Conservation (phyloP, 345 rosid genomes). For the Aquilaria sinensis region DNA sequence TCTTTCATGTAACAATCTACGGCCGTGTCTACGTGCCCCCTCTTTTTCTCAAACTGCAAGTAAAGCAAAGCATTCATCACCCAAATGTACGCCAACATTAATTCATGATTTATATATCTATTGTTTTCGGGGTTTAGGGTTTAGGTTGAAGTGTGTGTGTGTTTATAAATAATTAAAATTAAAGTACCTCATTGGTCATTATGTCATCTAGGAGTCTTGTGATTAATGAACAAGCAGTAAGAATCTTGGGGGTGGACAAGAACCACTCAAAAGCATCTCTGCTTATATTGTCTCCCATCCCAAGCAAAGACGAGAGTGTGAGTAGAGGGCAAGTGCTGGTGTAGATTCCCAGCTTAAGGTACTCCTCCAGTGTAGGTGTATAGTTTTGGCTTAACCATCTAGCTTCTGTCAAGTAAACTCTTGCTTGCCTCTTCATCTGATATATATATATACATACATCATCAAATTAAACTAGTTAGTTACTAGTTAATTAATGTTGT, state of each 20-base stretch:
- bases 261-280: background rate
- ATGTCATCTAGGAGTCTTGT: slow-evolving; percentile 24
- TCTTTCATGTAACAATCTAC: slow-evolving; percentile 7
- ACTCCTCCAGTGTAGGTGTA: background rate
- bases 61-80: background rate
- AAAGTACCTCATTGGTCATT: slow-evolving; percentile 2
- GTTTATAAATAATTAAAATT: too few species aligned
- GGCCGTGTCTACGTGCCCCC: background rate
- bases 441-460: too few species aligned
- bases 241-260: slow-evolving; percentile 4
- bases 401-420: background rate
- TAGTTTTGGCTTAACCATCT: background rate
- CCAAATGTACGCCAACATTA: background rate
- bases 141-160: too few species aligned
- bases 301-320: too few species aligned
- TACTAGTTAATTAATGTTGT: too few species aligned
- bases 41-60: slow-evolving; percentile 8
- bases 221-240: slow-evolving; percentile 3
- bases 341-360: background rate
- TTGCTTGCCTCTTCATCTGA: too few species aligned
- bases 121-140: background rate
- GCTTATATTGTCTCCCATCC: too few species aligned
- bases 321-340: too few species aligned
- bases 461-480: too few species aligned
- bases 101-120: background rate